Evolutionary conservation across 164 flowering plant genomes (phyloP), one percentile per base, ranked within the genome.

Genomic region (Akebia trifoliata): DNA sequence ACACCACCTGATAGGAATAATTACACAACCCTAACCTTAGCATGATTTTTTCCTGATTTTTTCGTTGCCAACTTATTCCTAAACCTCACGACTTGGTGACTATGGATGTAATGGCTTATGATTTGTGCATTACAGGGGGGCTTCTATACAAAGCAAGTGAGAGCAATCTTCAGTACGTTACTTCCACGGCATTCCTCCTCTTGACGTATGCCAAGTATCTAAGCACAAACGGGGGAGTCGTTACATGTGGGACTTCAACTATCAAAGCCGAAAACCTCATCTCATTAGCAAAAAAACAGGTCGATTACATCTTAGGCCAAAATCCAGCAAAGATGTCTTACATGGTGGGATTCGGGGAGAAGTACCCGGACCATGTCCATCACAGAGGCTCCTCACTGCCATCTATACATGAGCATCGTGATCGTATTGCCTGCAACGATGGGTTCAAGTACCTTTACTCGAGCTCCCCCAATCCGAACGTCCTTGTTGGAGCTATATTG

Each of bases 101-200:
- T n/a, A n/a, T n/a, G n/a, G n/a, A n/a, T n/a, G n/a, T 22, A 45
- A 47, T 22, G 8, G 14, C 10, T 6, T 47, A 15, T 2, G 11
- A 8, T 6, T 8, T 30, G 9, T 40, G 34, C 29, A 51, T 47
- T 62, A 12, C 82, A 87, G 98, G 96, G 4, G 99, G 99, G 0
- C 90, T 93, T 45, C 66, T 87, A 15, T 93, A 76, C 78, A 87
- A 79, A 73, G 78, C 57, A 69, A 79, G 90, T 52, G 83, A 30
- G 39, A 90, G 91, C 90, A 93, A 93, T 67, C 76, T 90, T 38
- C 99, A 93, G 59, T 86, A 86, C 52, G 99, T 87, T 4, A 90
- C 97, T 0, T 56, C 95, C 18, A 57, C 96, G 24, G 38, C 91
- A 17, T 84, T 93, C 59, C 84, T 93, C 47, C 79, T 87, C 32